A percentile compares a stretch with the other conserved stretches of the same genome.
Evolutionary conservation across 306 rosid genomes (phyloP).

Genomic region (Herpetospermum pedunculosum): DNA sequence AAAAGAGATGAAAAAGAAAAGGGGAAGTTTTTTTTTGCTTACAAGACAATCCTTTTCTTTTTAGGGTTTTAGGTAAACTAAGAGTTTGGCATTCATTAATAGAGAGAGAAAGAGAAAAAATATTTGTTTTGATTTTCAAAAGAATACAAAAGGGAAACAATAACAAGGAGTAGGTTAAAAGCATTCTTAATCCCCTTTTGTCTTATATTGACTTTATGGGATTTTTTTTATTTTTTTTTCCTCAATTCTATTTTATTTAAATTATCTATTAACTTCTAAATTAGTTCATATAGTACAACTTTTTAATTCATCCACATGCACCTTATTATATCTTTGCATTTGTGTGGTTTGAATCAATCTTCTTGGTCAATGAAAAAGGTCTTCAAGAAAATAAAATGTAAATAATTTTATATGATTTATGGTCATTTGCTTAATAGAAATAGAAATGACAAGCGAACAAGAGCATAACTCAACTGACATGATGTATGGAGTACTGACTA

Average conservation of each 20-base stretch:
- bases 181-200: conserved; percentile 7
- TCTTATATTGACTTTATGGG: not conserved
- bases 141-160: not conserved
- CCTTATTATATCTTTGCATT: not conserved
- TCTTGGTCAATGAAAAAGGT: not conserved
- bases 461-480: no score
- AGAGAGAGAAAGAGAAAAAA: not conserved
- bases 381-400: not conserved
- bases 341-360: not conserved
- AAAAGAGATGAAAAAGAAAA: not conserved
- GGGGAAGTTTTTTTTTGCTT: not conserved
- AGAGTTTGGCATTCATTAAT: not conserved
- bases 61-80: conserved; percentile 7
- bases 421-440: not conserved
- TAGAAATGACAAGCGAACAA: no score
- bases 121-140: not conserved
- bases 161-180: conserved; percentile 6
- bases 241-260: not conserved
- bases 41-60: conserved; percentile 2
- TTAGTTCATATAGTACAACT: not conserved
- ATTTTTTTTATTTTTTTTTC: not conserved
- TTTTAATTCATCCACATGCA: not conserved
- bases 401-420: not conserved
- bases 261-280: not conserved
- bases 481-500: no score